A percentile compares a stretch with the other conserved stretches of the same genome.
Conservation (phyloP, 2,329 filamentous ascomycete species). For the Talaromyces atroroseus region DNA sequence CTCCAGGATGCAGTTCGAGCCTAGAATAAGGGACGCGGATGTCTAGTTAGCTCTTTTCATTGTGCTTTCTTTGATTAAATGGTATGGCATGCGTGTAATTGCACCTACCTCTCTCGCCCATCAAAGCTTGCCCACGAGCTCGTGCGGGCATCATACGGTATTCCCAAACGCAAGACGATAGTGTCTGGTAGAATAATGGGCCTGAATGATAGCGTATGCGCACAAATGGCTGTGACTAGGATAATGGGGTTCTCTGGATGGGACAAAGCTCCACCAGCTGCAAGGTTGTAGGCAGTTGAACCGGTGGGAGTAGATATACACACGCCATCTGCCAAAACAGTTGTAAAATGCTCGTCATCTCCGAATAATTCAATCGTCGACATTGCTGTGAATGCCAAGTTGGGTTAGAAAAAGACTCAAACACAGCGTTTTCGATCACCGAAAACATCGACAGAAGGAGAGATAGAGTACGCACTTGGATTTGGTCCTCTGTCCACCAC, state of each 20-base stretch:
- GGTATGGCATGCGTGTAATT: neutral
- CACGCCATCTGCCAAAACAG: conserved; percentile 84
- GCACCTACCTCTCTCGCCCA: conserved; percentile 66
- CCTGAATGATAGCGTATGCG: conserved; percentile 89
- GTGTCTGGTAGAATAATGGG: conserved; percentile 97
- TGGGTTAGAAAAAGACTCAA: conserved; percentile 12
- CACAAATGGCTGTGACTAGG: conserved; percentile 87
- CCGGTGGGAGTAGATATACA: conserved; percentile 93
- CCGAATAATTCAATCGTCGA: conserved; percentile 87
- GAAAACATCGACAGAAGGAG: neutral
- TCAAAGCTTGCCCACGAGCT: conserved; percentile 98
- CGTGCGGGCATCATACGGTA: conserved; percentile 88
- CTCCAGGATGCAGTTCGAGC: conserved; percentile 44
- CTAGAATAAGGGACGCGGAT: conserved; percentile 20
- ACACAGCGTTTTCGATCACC: neutral
- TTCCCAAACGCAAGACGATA: conserved; percentile 84
- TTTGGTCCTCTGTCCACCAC: conserved; percentile 93
- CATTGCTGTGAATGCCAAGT: conserved; percentile 58
- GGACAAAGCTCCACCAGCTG: conserved; percentile 88
- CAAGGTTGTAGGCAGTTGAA: conserved; percentile 91
- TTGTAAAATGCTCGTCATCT: conserved; percentile 92
- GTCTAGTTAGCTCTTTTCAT: conserved; percentile 14
- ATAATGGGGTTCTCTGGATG: conserved; percentile 97
- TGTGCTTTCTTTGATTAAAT: neutral
- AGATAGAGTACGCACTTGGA: conserved; percentile 63